Base-by-base conservation (phyloP, 179 eudicot genomes). In the Carnegiea gigantea region DNA sequence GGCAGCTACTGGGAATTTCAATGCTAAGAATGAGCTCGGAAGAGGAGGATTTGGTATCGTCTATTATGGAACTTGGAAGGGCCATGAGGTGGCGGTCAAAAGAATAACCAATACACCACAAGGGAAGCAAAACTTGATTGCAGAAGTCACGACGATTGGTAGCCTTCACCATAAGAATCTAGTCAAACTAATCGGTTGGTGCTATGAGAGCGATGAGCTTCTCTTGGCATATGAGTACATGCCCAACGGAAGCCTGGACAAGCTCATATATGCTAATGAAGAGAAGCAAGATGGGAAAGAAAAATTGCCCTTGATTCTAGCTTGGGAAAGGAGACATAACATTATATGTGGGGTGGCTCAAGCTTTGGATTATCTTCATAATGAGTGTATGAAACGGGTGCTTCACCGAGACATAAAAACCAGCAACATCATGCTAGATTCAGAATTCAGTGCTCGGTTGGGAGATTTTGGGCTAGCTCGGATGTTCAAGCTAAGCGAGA, bases 231-330 rank as follows among this genome's bases (percentile, higher is more conserved):
- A 86, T 23, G 89, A 89, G 23, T 83, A 78, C 74, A 85, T 88
- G 88, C 85, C 88, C 23, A 89, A 88, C 46, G 87, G 87, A 6
- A 88, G 90, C 78, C 76, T 89, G 0, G 92, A 89, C 26, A 86
- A 83, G 30, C 79, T 82, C 80, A 64, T 89, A 33, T 86, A 73
- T 62, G 46, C 81, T 0, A 49, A 59, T 9, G 49, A 67, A 4
- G 40, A 60, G 28, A 33, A 46, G 20, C 26, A 43, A 70, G 15
- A 1, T 2, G 71, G 33, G 38, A 65, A 65, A 30, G 73, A 36
- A 30, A 36, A 70, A 18, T 8, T 36, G 20, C 73, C 67, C 13
- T 4, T n/a, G 17, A 57, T 46, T 51, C 73, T 83, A 15, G 68
- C 49, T 23, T 83, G 85, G 85, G 82, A 83, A 20, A 83, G 51